Conservation (phyloP, 2,329 filamentous ascomycete genomes). For the Teratosphaeria zuluensis region DNA sequence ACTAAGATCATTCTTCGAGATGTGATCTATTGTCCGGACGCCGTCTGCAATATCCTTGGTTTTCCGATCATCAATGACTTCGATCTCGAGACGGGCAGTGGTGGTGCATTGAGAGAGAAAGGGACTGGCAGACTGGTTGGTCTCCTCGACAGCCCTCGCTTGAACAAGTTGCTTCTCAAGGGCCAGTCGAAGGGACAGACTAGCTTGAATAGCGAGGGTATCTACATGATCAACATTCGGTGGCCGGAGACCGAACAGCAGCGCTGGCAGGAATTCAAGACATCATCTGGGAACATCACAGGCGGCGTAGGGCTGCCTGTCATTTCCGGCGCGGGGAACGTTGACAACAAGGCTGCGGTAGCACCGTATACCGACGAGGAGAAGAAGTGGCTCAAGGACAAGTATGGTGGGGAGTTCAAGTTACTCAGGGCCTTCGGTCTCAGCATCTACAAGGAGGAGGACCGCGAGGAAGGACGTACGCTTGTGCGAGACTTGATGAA, state of each 20-base stretch:
- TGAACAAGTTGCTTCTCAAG: background rate
- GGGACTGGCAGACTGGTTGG: background rate
- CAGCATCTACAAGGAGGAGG: constrained; percentile 29
- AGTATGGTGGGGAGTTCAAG: constrained; percentile 26
- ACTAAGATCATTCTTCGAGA: constrained; percentile 5
- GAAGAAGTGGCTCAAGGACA: constrained; percentile 27
- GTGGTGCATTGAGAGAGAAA: background rate
- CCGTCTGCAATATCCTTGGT: constrained; percentile 8
- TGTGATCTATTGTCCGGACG: constrained; percentile 8
- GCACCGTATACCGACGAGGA: constrained; percentile 16
- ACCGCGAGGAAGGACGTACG: constrained; percentile 27
- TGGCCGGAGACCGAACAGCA: background rate
- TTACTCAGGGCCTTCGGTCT: constrained; percentile 26
- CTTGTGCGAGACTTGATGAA: constrained; percentile 30
- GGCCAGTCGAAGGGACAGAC: background rate
- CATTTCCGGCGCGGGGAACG: background rate
- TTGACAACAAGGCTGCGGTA: background rate
- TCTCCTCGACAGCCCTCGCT: background rate
- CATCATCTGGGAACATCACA: too few species aligned
- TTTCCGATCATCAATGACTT: constrained; percentile 6
- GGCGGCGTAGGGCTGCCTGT: background rate
- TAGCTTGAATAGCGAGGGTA: background rate
- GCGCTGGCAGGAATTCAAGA: background rate
- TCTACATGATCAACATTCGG: background rate
- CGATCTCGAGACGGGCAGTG: background rate